Evolutionary conservation across 2,329 filamentous ascomycete genomes (phyloP).

Genomic region (Mariannaea sp.): DNA sequence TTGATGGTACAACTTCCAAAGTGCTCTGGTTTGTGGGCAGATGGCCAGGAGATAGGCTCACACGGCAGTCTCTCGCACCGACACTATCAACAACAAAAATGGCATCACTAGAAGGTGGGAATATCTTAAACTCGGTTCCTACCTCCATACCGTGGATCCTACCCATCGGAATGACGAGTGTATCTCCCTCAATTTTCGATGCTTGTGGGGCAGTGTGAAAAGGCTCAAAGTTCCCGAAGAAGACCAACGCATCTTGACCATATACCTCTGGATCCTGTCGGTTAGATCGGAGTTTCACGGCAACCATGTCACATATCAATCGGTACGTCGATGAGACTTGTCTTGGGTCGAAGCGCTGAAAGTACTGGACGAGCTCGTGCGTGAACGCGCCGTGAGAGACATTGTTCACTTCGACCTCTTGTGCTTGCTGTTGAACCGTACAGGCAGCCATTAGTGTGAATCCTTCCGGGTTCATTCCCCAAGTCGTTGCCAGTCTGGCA

Average conservation of each 20-base stretch:
- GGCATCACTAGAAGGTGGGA: not conserved
- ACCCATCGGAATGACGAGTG: conserved; percentile 7
- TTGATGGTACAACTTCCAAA: not conserved
- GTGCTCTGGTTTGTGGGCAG: not conserved
- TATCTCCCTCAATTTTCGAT: not conserved
- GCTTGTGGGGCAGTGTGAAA: not conserved
- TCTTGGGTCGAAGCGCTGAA: not conserved
- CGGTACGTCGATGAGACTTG: conserved; percentile 8
- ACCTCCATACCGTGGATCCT: not conserved
- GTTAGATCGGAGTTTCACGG: not conserved
- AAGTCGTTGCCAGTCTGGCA: not conserved
- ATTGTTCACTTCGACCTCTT: conserved; percentile 1
- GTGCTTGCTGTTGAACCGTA: conserved; percentile 1
- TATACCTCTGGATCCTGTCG: conserved; percentile 9
- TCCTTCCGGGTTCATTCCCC: conserved; percentile 12
- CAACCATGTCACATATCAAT: conserved; percentile 1
- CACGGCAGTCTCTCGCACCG: not conserved
- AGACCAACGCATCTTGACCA: conserved; percentile 11
- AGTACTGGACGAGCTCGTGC: not conserved
- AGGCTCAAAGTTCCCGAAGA: conserved; percentile 13
- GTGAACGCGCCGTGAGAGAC: conserved; percentile 13
- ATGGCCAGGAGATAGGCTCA: not conserved
- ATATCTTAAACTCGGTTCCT: not conserved
- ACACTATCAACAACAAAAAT: not conserved
- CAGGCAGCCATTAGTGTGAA: conserved; percentile 20